phyloP scores from a whole-genome alignment of 2,329 filamentous ascomycete genomes.

The Aureobasidium lini region DNA sequence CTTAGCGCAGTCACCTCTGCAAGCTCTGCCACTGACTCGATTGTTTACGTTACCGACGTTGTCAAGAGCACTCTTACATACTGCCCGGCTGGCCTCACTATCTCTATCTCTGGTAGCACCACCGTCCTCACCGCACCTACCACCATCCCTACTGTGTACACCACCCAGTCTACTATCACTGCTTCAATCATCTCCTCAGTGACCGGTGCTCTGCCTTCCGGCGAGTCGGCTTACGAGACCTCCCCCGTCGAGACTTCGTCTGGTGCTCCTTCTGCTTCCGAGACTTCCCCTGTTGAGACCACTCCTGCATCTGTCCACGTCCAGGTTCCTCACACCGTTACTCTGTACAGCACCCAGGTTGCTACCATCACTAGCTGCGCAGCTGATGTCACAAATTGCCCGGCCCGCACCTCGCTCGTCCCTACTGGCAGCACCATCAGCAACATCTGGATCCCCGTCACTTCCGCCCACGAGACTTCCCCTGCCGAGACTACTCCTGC shows the following conservation, averaged over 20 bases:
- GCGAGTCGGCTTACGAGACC: slow-evolving; percentile 16
- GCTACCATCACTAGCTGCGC: slow-evolving; percentile 16
- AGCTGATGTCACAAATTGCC: slow-evolving; percentile 13
- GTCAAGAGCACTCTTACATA: slow-evolving; percentile 26
- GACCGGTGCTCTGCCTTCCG: slow-evolving; percentile 16
- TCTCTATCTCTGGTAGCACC: not conserved
- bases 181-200: slow-evolving; percentile 1
- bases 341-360: slow-evolving; percentile 15
- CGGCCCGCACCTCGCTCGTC: not conserved
- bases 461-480: slow-evolving; percentile 8
- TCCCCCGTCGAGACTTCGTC: slow-evolving; percentile 18
- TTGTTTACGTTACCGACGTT: slow-evolving; percentile 15
- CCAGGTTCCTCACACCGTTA: slow-evolving; percentile 13
- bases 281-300: not conserved
- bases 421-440: not conserved
- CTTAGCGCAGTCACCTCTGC: not conserved
- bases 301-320: slow-evolving; percentile 7
- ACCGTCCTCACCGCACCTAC: slow-evolving; percentile 3
- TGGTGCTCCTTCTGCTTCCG: slow-evolving; percentile 16
- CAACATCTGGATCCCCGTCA: slow-evolving; percentile 12
- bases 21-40: not conserved
- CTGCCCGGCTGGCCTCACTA: slow-evolving; percentile 26
- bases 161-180: slow-evolving; percentile 16
- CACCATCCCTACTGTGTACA: not conserved
- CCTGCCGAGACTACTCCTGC: slow-evolving; percentile 3